phyloP scores from a whole-genome alignment of 768 basidiomycete genomes.

The Suillus subaureus region DNA sequence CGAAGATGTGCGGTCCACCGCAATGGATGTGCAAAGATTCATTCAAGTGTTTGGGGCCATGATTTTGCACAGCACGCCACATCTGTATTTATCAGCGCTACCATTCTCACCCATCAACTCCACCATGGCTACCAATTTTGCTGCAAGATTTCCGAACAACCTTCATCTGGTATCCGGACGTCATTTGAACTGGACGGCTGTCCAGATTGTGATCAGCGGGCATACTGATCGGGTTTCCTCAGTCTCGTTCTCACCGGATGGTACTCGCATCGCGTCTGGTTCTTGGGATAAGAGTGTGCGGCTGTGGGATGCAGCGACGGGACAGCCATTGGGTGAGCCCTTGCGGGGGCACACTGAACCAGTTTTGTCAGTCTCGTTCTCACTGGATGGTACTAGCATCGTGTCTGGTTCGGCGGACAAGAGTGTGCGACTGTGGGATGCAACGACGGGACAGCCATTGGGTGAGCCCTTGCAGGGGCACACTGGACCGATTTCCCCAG shows the following conservation, averaged over 20 bases:
- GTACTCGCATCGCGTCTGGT: neutral
- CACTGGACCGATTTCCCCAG: fast-evolving
- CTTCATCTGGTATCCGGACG: too few species aligned
- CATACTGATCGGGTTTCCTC: slow-evolving; percentile 5
- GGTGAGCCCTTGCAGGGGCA: neutral
- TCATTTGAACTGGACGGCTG: too few species aligned
- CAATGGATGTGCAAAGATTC: too few species aligned
- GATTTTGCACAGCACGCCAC: too few species aligned
- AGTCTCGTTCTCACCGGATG: too few species aligned
- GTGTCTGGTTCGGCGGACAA: neutral
- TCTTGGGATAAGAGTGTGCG: neutral
- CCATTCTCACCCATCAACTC: too few species aligned
- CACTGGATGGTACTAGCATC: neutral
- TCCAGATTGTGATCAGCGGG: neutral
- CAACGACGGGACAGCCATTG: neutral
- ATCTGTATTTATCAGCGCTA: too few species aligned
- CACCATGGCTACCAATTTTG: too few species aligned
- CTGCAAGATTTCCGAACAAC: too few species aligned
- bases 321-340: neutral
- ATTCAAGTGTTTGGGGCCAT: too few species aligned
- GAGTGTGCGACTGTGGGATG: neutral
- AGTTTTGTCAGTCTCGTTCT: neutral
- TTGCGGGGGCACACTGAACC: neutral
- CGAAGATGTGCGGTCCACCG: too few species aligned
- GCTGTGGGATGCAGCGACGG: neutral